Evolutionary conservation across 345 rosid genomes (phyloP).

Genomic region (Arabidopsis suecica): DNA sequence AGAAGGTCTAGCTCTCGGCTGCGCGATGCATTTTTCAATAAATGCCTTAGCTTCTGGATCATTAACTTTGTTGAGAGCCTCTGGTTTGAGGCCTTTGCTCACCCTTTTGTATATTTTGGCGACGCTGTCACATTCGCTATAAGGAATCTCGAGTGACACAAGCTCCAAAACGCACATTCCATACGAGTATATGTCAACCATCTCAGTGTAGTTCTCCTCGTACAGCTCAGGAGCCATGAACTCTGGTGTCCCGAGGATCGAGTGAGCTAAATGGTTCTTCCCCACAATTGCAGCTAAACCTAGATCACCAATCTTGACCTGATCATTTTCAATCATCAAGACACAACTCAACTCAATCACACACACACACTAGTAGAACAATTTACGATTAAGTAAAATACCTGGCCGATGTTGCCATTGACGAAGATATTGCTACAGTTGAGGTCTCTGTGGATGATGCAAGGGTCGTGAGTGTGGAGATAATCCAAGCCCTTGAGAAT

Average conservation of each 20-base stretch:
- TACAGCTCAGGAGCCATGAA: slow-evolving; percentile 96
- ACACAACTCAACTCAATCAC: neutral
- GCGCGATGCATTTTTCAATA: slow-evolving; percentile 74
- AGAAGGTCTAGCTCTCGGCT: slow-evolving; percentile 70
- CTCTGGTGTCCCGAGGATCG: slow-evolving; percentile 87
- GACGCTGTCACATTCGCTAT: slow-evolving; percentile 75
- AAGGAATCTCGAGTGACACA: slow-evolving; percentile 78
- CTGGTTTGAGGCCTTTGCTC: slow-evolving; percentile 69
- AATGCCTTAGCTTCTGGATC: slow-evolving; percentile 68
- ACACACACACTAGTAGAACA: neutral
- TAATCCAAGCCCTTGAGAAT: slow-evolving; percentile 76
- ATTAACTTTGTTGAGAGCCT: slow-evolving; percentile 60
- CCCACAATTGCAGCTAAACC: slow-evolving; percentile 85
- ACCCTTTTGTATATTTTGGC: slow-evolving; percentile 85
- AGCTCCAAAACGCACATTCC: slow-evolving; percentile 92
- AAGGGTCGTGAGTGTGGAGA: slow-evolving; percentile 82
- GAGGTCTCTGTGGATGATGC: slow-evolving; percentile 86
- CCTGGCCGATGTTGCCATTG: slow-evolving; percentile 90
- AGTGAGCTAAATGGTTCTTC: slow-evolving; percentile 74
- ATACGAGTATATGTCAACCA: slow-evolving; percentile 81
- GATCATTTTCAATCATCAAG: neutral
- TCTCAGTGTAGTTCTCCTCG: slow-evolving; percentile 81
- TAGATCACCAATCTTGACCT: slow-evolving; percentile 94
- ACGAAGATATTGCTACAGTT: slow-evolving; percentile 90
- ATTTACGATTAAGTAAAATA: slow-evolving; percentile 1